Conservation (phyloP, 495 filamentous ascomycete genomes). For the Talaromyces wortmannii region DNA sequence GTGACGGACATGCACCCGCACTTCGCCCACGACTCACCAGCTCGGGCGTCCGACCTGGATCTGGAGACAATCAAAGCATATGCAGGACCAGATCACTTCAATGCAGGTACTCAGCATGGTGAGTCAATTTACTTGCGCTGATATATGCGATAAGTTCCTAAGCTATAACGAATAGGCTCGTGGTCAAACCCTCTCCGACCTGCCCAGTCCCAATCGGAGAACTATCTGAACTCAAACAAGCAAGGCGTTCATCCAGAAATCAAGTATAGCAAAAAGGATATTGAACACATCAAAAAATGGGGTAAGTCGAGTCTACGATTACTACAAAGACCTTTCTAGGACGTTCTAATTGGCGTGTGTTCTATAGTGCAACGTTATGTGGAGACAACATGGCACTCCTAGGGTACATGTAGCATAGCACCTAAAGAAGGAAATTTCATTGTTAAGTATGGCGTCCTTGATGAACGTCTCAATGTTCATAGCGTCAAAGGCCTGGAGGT, state of each 20-base stretch:
- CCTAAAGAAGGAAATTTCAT: slow-evolving; percentile 72
- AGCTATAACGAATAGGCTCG: slow-evolving; percentile 16
- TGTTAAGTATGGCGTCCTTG: slow-evolving; percentile 73
- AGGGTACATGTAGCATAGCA: slow-evolving; percentile 74
- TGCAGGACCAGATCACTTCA: slow-evolving; percentile 65
- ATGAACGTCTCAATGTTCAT: slow-evolving; percentile 74
- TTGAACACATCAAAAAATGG: slow-evolving; percentile 69
- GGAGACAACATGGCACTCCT: slow-evolving; percentile 72
- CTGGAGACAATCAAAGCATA: slow-evolving; percentile 68
- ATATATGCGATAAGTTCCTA: neutral
- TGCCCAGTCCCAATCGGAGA: slow-evolving; percentile 39
- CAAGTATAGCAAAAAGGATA: slow-evolving; percentile 60
- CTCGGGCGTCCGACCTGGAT: slow-evolving; percentile 65
- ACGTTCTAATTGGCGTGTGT: too few species aligned
- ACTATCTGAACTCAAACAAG: slow-evolving; percentile 41
- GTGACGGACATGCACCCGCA: slow-evolving; percentile 56
- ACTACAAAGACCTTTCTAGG: neutral
- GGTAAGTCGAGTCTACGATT: slow-evolving; percentile 30
- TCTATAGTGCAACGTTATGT: slow-evolving; percentile 48
- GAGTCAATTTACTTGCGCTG: neutral
- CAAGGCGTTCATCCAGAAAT: slow-evolving; percentile 54
- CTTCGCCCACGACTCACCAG: slow-evolving; percentile 61
- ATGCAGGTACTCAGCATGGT: slow-evolving; percentile 62
- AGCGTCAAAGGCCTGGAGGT: slow-evolving; percentile 78
- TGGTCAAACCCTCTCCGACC: slow-evolving; percentile 36